Base-by-base conservation (phyloP, 441 rosid species). In the Adansonia gregorii region DNA sequence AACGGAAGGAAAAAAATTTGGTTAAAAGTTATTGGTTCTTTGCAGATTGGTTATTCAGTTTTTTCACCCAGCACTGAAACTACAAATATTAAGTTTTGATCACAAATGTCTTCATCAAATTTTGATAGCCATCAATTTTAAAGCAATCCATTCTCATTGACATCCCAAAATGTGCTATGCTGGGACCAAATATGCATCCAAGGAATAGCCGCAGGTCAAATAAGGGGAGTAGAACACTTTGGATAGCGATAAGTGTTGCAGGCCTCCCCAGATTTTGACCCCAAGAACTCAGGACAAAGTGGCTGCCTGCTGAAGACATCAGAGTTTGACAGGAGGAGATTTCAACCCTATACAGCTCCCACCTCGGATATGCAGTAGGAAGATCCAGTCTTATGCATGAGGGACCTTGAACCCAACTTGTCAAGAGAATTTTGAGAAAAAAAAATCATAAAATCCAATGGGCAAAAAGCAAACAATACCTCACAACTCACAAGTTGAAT, bases 101-200 rank as follows among this genome's bases (percentile, higher is more conserved):
- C 31, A 15, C 7, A 27, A 14, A 8, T 35, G 11, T 48, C 19
- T 31, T 58, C 19, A 24, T 69, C 0, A 1, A n/a, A 8, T 48
- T 69, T 49, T 27, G 45, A 49, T 7, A 49, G 51, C 59, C 15
- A 17, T 51, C 20, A 69, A 51, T 15, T 27, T 5, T 51, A 31
- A 48, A 52, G 74, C n/a, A 51, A 31, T 35, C 51, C 64, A 55
- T 72, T 20, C 75, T 31, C 73, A 69, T 69, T 17, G 64, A 72
- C 14, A 72, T 39, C 43, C 27, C 48, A 54, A 54, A 72, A 72
- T 19, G 64, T 15, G 15, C 74, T n/a, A n/a, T 31, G 63, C 22
- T 4, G 22, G 48, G 48, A 71, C n/a, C 63, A n/a, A 31, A 31
- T 9, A 10, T 52, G 74, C 48, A 71, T n/a, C 27, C 46, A 51